These are phyloP conservation scores for Tremella fuciformis DNA, from an alignment of 768 basidiomycete species.

Conservation along the genomic window DNA sequence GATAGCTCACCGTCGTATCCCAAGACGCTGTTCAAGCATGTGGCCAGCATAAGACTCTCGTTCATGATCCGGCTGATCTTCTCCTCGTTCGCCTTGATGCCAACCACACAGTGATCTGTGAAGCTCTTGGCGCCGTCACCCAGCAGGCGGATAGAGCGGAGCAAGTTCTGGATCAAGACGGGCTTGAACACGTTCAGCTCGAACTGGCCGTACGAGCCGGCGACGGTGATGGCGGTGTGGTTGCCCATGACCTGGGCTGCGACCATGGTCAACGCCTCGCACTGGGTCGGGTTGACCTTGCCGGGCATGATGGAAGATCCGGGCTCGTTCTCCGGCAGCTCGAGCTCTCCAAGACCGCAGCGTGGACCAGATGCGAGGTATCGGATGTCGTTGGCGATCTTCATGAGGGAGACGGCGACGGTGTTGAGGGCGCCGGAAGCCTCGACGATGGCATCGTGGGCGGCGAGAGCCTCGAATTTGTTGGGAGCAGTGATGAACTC, in stretches of 20 bases:
- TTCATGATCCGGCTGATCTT: conserved; percentile 83
- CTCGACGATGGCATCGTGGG: conserved; percentile 98
- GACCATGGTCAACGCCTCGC: conserved; percentile 98
- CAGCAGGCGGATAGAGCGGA: conserved; percentile 90
- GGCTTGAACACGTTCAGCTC: conserved; percentile 99
- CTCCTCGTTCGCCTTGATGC: conserved; percentile 94
- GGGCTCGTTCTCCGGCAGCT: conserved; percentile 95
- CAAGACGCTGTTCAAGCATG: conserved; percentile 89
- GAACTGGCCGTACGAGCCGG: conserved; percentile 93
- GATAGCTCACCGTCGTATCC: conserved; percentile 88
- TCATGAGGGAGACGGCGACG: conserved; percentile 95
- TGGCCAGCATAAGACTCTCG: conserved; percentile 96
- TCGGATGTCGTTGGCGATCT: conserved; percentile 98
- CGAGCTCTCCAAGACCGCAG: conserved; percentile 92
- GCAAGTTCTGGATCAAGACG: conserved; percentile 94
- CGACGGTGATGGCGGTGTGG: conserved; percentile 85
- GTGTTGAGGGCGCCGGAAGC: conserved; percentile 95
- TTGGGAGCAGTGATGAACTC: conserved; percentile 95
- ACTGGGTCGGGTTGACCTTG: conserved; percentile 98
- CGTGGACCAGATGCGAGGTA: conserved; percentile 97
- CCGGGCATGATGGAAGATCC: conserved; percentile 99
- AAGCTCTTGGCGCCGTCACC: conserved; percentile 93
- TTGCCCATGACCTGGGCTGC: conserved; percentile 98
- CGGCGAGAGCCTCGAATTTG: conserved; percentile 95
- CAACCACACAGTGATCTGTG: conserved; percentile 94